Percentiles rank a stretch among this genome's conserved stretches.
These are phyloP conservation scores for Colletotrichum ledebouriae DNA, from an alignment of 2,329 filamentous ascomycete genomes.

Conservation along the genomic window DNA sequence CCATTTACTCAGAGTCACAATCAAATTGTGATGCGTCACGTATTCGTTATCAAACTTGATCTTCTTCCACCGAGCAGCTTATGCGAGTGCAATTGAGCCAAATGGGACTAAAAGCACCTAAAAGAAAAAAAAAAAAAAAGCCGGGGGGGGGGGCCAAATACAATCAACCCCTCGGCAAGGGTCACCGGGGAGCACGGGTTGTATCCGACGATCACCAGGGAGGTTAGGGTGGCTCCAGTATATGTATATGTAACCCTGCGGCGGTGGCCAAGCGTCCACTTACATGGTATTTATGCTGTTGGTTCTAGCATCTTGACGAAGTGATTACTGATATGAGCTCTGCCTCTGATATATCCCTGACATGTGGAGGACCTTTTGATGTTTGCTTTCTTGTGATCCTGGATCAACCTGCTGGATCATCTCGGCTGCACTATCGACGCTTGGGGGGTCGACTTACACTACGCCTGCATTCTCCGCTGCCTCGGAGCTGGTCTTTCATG, in stretches of 20 bases:
- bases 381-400: neutral
- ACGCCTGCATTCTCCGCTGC: neutral
- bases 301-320: neutral
- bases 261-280: neutral
- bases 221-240: neutral
- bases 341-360: neutral
- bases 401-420: neutral
- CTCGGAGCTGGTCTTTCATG: neutral
- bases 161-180: neutral
- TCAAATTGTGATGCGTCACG: too few relatives aligned
- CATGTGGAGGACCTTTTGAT: neutral
- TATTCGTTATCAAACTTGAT: too few relatives aligned
- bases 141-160: too few relatives aligned
- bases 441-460: too few relatives aligned
- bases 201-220: neutral
- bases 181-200: constrained; percentile 3
- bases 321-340: neutral
- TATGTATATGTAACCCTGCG: neutral
- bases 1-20: too few relatives aligned
- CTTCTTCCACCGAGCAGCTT: too few relatives aligned
- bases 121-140: too few relatives aligned
- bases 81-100: too few relatives aligned
- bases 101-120: neutral
- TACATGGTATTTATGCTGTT: constrained; percentile 4
- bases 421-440: neutral